Percentiles rank a stretch among this genome's conserved stretches.
Conservation (phyloP, 306 rosid genomes). For the Aeschynomene evenia region DNA sequence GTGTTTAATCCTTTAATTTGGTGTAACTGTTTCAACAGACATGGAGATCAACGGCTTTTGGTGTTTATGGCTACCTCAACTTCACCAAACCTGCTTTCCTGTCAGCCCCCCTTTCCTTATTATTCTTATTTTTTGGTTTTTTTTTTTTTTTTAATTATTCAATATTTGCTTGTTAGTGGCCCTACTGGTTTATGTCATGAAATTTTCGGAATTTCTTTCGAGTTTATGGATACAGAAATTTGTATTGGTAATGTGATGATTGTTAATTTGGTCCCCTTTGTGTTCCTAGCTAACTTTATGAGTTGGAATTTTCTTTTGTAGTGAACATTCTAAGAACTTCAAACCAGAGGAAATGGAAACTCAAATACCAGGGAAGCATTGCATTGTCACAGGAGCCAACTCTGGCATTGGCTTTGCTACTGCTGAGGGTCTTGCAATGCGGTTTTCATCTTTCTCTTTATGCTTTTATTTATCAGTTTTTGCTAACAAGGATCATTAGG, state of each 20-base stretch:
- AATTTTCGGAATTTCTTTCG: not conserved
- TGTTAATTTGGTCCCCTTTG: not conserved
- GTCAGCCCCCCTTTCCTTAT: slow-evolving; percentile 39
- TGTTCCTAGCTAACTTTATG: slow-evolving; percentile 8
- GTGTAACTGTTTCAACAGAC: slow-evolving; percentile 46
- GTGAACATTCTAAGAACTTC: slow-evolving; percentile 80
- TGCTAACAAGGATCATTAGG: no score
- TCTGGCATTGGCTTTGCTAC: slow-evolving; percentile 93
- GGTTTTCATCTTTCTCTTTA: slow-evolving; percentile 46
- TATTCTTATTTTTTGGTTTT: not conserved
- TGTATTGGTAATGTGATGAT: not conserved
- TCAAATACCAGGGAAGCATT: slow-evolving; percentile 68
- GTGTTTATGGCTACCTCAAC: slow-evolving; percentile 73
- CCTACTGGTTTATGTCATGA: not conserved
- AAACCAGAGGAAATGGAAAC: slow-evolving; percentile 63
- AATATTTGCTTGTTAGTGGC: not conserved
- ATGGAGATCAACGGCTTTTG: slow-evolving; percentile 80
- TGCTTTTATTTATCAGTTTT: no score
- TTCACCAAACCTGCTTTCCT: slow-evolving; percentile 85
- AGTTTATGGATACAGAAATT: not conserved
- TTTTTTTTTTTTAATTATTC: no score
- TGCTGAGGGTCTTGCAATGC: slow-evolving; percentile 82
- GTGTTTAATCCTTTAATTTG: not conserved
- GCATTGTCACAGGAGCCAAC: slow-evolving; percentile 95
- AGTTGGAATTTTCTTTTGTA: slow-evolving; percentile 22